Evolutionary conservation across 2,329 filamentous ascomycete species (phyloP).

Genomic region (Colletotrichum spinosum): DNA sequence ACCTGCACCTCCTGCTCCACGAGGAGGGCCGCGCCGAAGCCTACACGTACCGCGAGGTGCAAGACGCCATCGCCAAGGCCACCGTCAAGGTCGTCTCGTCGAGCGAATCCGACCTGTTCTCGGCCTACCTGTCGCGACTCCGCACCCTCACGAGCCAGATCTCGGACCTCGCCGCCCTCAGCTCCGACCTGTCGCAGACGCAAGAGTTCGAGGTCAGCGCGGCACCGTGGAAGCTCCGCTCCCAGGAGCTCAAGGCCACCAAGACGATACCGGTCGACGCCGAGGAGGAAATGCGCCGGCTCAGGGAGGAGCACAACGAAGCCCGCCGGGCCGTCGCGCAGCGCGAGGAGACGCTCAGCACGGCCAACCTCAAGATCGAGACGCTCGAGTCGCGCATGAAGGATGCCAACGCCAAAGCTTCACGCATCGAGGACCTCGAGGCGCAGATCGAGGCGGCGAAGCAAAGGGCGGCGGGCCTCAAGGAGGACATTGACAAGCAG

Average conservation of each 20-base stretch:
- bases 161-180: conserved; percentile 76
- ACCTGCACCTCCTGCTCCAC: conserved; percentile 73
- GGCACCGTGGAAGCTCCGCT: conserved; percentile 86
- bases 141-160: conserved; percentile 73
- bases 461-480: conserved; percentile 63
- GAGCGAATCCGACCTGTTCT: conserved; percentile 76
- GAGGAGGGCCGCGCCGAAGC: conserved; percentile 79
- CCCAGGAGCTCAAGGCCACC: conserved; percentile 83
- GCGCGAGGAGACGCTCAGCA: conserved; percentile 86
- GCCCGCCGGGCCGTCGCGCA: conserved; percentile 77
- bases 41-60: conserved; percentile 74
- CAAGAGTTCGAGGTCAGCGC: conserved; percentile 82
- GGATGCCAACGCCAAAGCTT: conserved; percentile 82
- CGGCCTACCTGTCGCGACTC: conserved; percentile 75
- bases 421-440: conserved; percentile 75
- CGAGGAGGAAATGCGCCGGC: conserved; percentile 83
- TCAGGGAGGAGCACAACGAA: conserved; percentile 85
- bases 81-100: conserved; percentile 63
- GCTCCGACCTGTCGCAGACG: conserved; percentile 77
- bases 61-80: conserved; percentile 70
- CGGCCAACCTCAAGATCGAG: conserved; percentile 91
- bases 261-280: conserved; percentile 85
- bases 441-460: conserved; percentile 65
- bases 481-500: conserved; percentile 74
- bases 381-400: conserved; percentile 89